phyloP scores from a whole-genome alignment of 176 grass and related monocot species.

The Phyllostachys edulis region DNA sequence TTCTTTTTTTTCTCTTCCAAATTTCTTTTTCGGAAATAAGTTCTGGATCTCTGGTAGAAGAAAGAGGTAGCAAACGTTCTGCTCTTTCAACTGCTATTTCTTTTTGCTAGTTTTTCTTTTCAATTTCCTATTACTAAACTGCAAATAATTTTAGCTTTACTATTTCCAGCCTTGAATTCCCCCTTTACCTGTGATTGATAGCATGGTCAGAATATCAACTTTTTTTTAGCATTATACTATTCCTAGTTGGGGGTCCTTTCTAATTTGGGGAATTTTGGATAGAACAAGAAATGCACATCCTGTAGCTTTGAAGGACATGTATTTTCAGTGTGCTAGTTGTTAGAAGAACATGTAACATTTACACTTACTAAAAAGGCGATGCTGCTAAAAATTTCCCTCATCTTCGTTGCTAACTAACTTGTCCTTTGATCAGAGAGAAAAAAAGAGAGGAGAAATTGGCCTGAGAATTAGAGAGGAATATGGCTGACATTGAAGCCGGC shows the following conservation, averaged over 20 bases:
- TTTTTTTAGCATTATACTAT: not conserved
- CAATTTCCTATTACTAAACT: not conserved
- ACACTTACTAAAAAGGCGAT: not conserved
- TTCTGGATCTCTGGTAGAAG: slow-evolving; percentile 22
- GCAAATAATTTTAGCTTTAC: not conserved
- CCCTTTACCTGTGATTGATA: not conserved
- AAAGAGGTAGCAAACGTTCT: not conserved
- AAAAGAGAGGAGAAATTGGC: not conserved
- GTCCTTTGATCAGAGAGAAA: not conserved
- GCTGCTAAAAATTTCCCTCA: not conserved
- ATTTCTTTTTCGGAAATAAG: slow-evolving; percentile 2
- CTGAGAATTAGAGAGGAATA: not conserved
- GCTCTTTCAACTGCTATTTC: not conserved
- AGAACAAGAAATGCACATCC: not conserved
- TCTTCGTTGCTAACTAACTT: not conserved
- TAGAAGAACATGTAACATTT: not conserved
- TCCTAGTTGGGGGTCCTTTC: not conserved
- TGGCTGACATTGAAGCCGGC: slow-evolving; percentile 36
- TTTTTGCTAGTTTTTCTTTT: not conserved
- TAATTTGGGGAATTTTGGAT: not conserved
- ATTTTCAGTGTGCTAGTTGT: not conserved
- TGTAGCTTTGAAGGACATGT: not conserved
- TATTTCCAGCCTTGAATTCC: not conserved
- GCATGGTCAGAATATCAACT: not conserved
- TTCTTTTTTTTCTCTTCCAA: not conserved